Percentiles rank a stretch among this genome's conserved stretches.
Evolutionary conservation across 306 rosid species (phyloP).

Genomic region (Citrullus colocynthis): DNA sequence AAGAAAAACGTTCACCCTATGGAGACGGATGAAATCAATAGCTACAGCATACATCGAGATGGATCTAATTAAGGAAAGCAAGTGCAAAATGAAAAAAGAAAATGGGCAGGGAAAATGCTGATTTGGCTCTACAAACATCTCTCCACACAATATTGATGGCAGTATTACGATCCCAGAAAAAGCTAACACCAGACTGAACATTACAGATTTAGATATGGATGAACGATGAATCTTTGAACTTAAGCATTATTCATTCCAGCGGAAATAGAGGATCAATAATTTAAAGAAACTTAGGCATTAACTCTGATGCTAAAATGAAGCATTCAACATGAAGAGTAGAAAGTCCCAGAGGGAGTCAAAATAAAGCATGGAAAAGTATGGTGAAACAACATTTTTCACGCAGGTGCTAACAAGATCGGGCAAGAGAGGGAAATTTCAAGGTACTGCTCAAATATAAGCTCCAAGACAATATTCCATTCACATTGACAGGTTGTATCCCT

Average conservation of each 20-base stretch:
- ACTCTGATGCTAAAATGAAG: neutral
- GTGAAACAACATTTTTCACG: neutral
- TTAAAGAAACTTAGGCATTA: neutral
- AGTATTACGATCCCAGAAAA: neutral
- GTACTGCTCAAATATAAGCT: neutral
- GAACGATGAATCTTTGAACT: neutral
- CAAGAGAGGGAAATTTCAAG: neutral
- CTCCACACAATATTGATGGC: neutral
- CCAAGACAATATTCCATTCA: neutral
- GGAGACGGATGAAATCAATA: neutral
- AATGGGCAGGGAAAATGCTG: neutral
- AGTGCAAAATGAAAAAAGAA: neutral
- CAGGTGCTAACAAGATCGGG: neutral
- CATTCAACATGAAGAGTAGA: neutral
- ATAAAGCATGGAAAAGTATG: neutral
- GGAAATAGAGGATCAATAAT: neutral
- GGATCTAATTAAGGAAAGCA: neutral
- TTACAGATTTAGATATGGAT: neutral
- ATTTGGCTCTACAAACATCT: neutral
- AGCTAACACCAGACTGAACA: neutral
- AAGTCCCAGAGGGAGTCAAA: neutral
- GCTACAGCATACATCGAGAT: neutral
- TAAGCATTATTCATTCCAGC: neutral
- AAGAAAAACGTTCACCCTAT: slow-evolving; percentile 1
- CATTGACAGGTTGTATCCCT: neutral